These are phyloP conservation scores for Talaromyces sp. DNA, from an alignment of 2,329 filamentous ascomycete species.

Conservation along the genomic window DNA sequence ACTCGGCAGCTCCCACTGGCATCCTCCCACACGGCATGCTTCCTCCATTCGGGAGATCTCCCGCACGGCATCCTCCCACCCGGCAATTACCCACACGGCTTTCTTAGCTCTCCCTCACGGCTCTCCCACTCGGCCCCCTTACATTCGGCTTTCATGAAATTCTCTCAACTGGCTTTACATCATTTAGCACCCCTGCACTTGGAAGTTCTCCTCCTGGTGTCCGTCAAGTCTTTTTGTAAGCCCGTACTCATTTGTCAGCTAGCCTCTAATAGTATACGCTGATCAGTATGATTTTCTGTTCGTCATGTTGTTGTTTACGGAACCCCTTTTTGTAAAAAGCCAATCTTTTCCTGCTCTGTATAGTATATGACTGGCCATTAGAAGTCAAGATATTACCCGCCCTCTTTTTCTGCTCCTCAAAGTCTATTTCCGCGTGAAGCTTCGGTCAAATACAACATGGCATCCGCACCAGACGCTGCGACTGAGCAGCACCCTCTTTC, in stretches of 20 bases:
- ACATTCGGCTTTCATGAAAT: neutral
- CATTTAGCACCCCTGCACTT: neutral
- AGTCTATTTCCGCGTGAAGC: neutral
- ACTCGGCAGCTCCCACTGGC: neutral
- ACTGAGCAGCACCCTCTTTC: neutral
- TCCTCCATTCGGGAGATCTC: neutral
- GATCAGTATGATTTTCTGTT: neutral
- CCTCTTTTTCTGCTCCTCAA: neutral
- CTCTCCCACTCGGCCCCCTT: neutral
- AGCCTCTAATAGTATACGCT: neutral
- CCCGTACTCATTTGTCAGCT: slow-evolving; percentile 1
- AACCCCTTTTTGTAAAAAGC: neutral
- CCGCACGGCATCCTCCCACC: neutral
- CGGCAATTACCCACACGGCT: neutral
- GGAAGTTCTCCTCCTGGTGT: neutral
- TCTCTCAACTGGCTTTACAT: neutral
- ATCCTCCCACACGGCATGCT: neutral
- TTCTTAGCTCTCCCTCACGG: neutral
- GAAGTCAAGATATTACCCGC: neutral
- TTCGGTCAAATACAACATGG: neutral
- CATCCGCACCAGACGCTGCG: neutral
- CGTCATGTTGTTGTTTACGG: neutral
- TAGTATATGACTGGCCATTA: neutral
- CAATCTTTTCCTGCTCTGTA: neutral
- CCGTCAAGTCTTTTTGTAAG: neutral